phyloP scores from a whole-genome alignment of 805 yeast species.

The Grigorovia humatica region DNA sequence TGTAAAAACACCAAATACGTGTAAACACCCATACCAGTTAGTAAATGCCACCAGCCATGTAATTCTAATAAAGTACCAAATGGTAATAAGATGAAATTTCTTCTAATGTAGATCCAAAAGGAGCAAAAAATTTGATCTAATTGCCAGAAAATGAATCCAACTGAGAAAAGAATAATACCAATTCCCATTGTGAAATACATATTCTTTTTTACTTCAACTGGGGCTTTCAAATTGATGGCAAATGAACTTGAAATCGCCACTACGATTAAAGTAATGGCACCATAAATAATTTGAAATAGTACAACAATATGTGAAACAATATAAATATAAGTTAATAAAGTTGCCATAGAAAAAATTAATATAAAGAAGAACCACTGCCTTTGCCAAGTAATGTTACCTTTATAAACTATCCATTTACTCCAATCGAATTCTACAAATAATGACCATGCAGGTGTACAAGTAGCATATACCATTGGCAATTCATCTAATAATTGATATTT shows the following conservation, averaged over 20 bases:
- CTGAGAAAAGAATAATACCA: conserved; percentile 53
- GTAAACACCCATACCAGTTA: conserved; percentile 82
- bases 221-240: conserved; percentile 25
- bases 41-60: conserved; percentile 96
- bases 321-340: conserved; percentile 58
- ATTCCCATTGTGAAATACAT: conserved; percentile 45
- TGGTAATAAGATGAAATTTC: conserved; percentile 61
- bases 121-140: conserved; percentile 74
- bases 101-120: conserved; percentile 46
- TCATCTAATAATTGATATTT: conserved; percentile 90
- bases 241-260: conserved; percentile 49
- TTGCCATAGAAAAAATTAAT: conserved; percentile 43
- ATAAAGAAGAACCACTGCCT: conserved; percentile 33
- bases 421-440: conserved; percentile 45
- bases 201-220: conserved; percentile 36
- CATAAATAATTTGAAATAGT: conserved; percentile 82
- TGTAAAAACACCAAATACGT: conserved; percentile 73
- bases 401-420: conserved; percentile 25
- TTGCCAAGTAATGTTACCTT: conserved; percentile 2
- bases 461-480: conserved; percentile 95
- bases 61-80: conserved; percentile 79
- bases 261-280: conserved; percentile 61
- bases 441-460: conserved; percentile 89
- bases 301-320: conserved; percentile 70
- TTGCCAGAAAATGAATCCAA: conserved; percentile 84